phyloP scores from a whole-genome alignment of 2,329 filamentous ascomycete genomes.

The Fusarium nanum region DNA sequence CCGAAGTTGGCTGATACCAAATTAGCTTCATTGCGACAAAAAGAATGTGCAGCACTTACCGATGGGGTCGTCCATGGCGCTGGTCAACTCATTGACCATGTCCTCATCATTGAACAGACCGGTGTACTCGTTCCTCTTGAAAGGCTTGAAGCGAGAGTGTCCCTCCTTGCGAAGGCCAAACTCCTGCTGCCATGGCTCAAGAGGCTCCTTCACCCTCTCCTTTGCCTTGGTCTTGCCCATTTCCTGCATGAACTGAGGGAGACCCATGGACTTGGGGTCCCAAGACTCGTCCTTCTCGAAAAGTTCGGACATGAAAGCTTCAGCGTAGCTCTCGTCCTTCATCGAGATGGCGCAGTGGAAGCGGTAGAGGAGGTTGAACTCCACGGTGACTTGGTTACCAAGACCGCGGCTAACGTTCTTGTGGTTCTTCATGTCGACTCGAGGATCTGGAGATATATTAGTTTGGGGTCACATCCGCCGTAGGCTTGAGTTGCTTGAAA shows the following conservation, averaged over 20 bases:
- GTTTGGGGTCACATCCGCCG: not conserved
- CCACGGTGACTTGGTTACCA: constrained; percentile 50
- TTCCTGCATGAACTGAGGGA: constrained; percentile 2
- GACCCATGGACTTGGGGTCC: not conserved
- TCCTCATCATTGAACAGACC: constrained; percentile 20
- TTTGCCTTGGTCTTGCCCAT: not conserved
- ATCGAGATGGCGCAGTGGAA: constrained; percentile 49
- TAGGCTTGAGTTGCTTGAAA: too few species aligned
- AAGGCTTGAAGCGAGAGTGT: not conserved
- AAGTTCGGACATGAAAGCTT: constrained; percentile 38
- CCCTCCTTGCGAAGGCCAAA: not conserved
- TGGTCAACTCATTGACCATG: constrained; percentile 51
- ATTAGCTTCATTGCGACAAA: not conserved
- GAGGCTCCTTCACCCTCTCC: not conserved
- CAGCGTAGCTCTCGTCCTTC: constrained; percentile 48
- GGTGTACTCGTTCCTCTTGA: constrained; percentile 26
- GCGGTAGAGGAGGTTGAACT: constrained; percentile 53
- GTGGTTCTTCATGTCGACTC: constrained; percentile 10
- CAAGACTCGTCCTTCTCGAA: constrained; percentile 16
- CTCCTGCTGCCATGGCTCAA: constrained; percentile 3
- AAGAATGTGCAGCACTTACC: not conserved
- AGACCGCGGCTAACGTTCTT: too few species aligned
- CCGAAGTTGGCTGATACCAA: constrained; percentile 54
- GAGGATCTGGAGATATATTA: not conserved
- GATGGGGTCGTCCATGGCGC: constrained; percentile 63